These are phyloP conservation scores for Oenanthe javanica DNA, from an alignment of 140 eudicot species.

Conservation along the genomic window DNA sequence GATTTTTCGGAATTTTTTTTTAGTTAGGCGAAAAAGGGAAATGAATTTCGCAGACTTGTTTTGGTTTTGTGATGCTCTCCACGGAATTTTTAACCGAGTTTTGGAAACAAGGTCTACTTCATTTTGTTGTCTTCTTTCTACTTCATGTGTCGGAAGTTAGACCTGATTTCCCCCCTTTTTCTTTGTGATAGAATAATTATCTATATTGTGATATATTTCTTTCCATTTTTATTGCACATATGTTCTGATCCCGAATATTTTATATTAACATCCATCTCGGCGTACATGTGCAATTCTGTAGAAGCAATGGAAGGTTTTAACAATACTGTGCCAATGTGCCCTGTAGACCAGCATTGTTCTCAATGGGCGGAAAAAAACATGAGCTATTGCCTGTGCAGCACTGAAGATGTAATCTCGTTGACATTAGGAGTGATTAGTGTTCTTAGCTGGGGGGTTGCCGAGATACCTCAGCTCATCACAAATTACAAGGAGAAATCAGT, in stretches of 20 bases:
- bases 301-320: slow-evolving; percentile 24
- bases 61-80: background rate
- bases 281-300: slow-evolving; percentile 16
- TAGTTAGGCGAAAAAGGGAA: background rate
- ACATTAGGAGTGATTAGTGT: slow-evolving; percentile 57
- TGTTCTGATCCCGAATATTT: background rate
- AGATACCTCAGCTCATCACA: slow-evolving; percentile 73
- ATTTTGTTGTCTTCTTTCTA: background rate
- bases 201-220: background rate
- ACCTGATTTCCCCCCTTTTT: background rate
- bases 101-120: background rate
- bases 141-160: background rate
- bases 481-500: slow-evolving; percentile 57
- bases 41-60: background rate
- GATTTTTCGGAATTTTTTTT: background rate
- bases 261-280: too few relatives aligned
- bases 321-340: slow-evolving; percentile 34
- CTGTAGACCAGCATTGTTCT: slow-evolving; percentile 39
- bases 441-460: slow-evolving; percentile 76
- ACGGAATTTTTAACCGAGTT: background rate
- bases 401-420: slow-evolving; percentile 47
- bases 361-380: slow-evolving; percentile 47
- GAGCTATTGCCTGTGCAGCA: slow-evolving; percentile 54
- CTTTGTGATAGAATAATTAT: background rate
- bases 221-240: background rate